Percentiles rank a stretch among this genome's conserved stretches.
These are phyloP conservation scores for Dendrostoma leiphaemia DNA, from an alignment of 2,329 filamentous ascomycete genomes.

Conservation along the genomic window DNA sequence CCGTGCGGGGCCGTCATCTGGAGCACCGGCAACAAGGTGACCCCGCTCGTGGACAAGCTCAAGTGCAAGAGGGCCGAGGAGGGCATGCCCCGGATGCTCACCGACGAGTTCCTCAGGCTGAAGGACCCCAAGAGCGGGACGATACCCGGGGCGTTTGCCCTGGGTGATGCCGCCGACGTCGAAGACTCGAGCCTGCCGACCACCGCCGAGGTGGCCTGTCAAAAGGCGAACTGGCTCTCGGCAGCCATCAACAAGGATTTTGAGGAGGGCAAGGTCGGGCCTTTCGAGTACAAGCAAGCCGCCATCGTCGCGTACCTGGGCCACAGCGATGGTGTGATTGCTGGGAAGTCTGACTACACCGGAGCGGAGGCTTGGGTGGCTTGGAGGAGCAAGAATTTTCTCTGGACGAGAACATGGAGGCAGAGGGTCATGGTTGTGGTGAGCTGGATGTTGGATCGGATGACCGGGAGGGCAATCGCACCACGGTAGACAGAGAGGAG, in stretches of 20 bases:
- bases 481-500: conserved; percentile 6
- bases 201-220: conserved; percentile 16
- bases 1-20: conserved; percentile 10
- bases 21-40: conserved; percentile 10
- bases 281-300: conserved; percentile 9
- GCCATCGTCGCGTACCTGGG: conserved; percentile 14
- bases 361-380: conserved; percentile 16
- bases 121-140: not conserved
- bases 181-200: conserved; percentile 13
- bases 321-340: conserved; percentile 12
- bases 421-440: conserved; percentile 8
- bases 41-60: conserved; percentile 4
- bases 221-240: conserved; percentile 15
- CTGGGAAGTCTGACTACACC: conserved; percentile 14
- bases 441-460: conserved; percentile 12
- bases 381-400: conserved; percentile 14
- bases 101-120: conserved; percentile 8
- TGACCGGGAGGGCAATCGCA: conserved; percentile 10
- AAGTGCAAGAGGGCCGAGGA: conserved; percentile 7
- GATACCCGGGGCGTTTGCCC: conserved; percentile 9
- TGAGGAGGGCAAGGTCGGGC: not conserved
- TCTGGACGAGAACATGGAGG: conserved; percentile 13
- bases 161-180: conserved; percentile 13
- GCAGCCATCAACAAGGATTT: conserved; percentile 11
- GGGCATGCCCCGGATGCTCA: conserved; percentile 11